Base-by-base conservation (phyloP, 352 stramenopile species). In the Pythium biforme region DNA sequence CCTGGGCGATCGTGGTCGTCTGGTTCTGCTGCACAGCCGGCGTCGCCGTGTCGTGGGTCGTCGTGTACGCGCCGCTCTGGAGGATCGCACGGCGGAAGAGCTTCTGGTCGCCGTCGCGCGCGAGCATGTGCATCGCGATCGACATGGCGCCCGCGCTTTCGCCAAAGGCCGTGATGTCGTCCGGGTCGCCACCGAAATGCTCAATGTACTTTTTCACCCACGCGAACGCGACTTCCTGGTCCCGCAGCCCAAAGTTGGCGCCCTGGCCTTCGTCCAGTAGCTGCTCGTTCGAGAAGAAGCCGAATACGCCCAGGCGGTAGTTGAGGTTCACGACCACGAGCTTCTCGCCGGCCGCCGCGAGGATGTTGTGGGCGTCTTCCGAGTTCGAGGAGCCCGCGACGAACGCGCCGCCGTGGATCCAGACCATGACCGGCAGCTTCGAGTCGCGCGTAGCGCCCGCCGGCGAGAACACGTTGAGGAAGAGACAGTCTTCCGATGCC, bases 291-390 rank as follows among this genome's bases (percentile, higher is more conserved):
- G 45, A 59, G 6, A 62, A 48, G 11, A 80, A 62, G 20, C 73
- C 67, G 6, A 73, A 66, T 50, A 80, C 41, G 5, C 69, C 69
- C 14, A 80, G 51, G 34, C 73, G 73, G 45, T 80, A 80, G 61
- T 80, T 80, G 61, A 70, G 73, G 0, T 53, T 58, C 9, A 80
- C 73, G 55, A 57, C 72, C 25, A 80, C 22, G n/a, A 79, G 67
- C 50, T 72, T 43, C 15, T 70, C 64, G 23, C 50, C 58, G 1
- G 34, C 48, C 0, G 48, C 58, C 1, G 31, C 52, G 7, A 59
- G 39, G 27, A 66, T 31, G 22, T 66, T 66, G 19, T 20, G 29
- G 29, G 49, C 39, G 31, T 66, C 50, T 14, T 55, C 53, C 0
- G 15, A 41, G 40, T 54, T 52, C 5, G 37, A 33, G 3, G 27